Conservation (phyloP, 2,329 filamentous ascomycete genomes). For the Aureobasidium musti region DNA sequence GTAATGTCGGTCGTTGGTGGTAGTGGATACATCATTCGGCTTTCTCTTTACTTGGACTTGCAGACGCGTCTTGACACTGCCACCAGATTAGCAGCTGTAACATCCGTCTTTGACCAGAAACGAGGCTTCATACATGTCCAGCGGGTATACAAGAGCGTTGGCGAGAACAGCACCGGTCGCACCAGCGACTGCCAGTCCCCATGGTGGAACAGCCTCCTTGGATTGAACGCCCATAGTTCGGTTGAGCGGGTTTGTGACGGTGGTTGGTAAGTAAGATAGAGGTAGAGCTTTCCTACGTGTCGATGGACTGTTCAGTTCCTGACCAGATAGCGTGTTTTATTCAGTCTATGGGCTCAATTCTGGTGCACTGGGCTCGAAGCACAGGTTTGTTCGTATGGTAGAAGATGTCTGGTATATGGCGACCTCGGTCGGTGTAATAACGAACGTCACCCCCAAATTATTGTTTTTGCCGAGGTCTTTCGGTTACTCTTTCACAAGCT, state of each 20-base stretch:
- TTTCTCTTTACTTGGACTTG: constrained; percentile 84
- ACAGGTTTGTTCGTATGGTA: not conserved
- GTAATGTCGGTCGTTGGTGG: constrained; percentile 70
- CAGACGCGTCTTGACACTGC: constrained; percentile 89
- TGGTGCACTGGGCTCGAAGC: not conserved
- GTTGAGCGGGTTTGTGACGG: not conserved
- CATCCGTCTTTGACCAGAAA: not conserved
- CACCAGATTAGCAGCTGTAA: constrained; percentile 17
- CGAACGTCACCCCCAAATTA: constrained; percentile 12
- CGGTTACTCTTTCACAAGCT: constrained; percentile 19
- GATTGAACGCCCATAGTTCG: constrained; percentile 56
- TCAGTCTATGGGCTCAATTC: not conserved
- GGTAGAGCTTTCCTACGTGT: not conserved
- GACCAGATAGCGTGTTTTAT: too few relatives aligned
- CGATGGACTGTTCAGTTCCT: not conserved
- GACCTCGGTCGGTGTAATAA: constrained; percentile 15
- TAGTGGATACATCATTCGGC: constrained; percentile 46
- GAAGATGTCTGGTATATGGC: constrained; percentile 6
- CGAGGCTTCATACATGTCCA: constrained; percentile 76
- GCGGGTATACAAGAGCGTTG: constrained; percentile 91
- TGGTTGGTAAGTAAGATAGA: not conserved
- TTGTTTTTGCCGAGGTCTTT: constrained; percentile 22
- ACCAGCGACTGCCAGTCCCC: constrained; percentile 90
- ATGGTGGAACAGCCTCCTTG: constrained; percentile 78
- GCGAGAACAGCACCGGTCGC: constrained; percentile 91